Percentiles rank a stretch among this genome's conserved stretches.
Evolutionary conservation across 805 yeast genomes (phyloP).

Genomic region (Metschnikowia cubensis): DNA sequence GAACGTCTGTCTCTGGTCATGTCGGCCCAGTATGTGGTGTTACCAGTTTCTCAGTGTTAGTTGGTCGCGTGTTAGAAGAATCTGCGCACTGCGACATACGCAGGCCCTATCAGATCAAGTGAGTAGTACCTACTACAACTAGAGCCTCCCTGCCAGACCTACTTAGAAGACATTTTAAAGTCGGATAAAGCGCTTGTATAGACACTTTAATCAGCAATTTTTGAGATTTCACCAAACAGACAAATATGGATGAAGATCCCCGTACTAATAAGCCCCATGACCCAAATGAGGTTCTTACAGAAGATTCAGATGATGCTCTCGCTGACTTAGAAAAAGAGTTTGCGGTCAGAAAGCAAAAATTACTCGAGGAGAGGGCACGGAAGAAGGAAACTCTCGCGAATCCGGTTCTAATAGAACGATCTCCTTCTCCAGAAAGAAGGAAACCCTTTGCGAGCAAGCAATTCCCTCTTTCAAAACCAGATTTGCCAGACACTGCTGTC

Average conservation of each 20-base stretch:
- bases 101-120: neutral
- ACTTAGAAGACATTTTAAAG: neutral
- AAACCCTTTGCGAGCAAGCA: neutral
- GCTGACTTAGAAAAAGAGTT: slow-evolving; percentile 37
- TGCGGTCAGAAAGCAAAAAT: slow-evolving; percentile 21
- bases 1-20: slow-evolving; percentile 51
- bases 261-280: slow-evolving; percentile 21
- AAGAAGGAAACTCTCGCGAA: slow-evolving; percentile 6
- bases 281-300: slow-evolving; percentile 32
- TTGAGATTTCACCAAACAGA: neutral
- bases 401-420: slow-evolving; percentile 12
- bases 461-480: neutral
- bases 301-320: slow-evolving; percentile 36
- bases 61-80: slow-evolving; percentile 5
- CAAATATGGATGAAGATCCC: slow-evolving; percentile 27
- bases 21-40: neutral
- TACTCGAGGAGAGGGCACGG: slow-evolving; percentile 17
- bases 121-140: neutral
- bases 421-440: slow-evolving; percentile 14
- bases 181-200: too few relatives aligned
- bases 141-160: too few relatives aligned
- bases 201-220: neutral
- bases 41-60: neutral
- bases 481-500: neutral
- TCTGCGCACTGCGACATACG: slow-evolving; percentile 4